A percentile compares a stretch with the other conserved stretches of the same genome.
Evolutionary conservation across 768 basidiomycete genomes (phyloP).

Genomic region (Boletus patriciae): DNA sequence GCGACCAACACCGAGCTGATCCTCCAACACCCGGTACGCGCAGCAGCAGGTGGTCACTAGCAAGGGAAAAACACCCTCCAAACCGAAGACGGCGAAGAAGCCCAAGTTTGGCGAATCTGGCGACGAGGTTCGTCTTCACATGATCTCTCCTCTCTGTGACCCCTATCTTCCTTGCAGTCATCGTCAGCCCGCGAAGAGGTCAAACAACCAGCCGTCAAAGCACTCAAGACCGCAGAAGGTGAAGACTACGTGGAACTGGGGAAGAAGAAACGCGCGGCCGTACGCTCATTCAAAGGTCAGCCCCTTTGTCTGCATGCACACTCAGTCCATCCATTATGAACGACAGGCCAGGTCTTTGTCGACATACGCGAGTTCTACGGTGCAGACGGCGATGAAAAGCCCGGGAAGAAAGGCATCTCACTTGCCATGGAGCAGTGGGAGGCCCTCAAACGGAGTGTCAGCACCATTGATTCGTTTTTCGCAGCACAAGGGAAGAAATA

Average conservation of each 20-base stretch:
- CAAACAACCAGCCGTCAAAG: constrained; percentile 1
- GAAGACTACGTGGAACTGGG: constrained; percentile 64
- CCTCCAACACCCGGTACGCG: not conserved
- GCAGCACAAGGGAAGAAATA: constrained; percentile 27
- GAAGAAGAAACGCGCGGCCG: constrained; percentile 67
- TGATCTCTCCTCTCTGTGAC: not conserved
- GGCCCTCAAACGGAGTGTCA: constrained; percentile 43
- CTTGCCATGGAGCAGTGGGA: constrained; percentile 70
- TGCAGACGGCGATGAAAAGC: constrained; percentile 59
- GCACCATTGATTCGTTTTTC: constrained; percentile 55
- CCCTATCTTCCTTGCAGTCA: constrained; percentile 21
- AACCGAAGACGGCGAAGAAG: constrained; percentile 37
- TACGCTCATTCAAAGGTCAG: constrained; percentile 49
- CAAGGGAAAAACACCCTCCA: constrained; percentile 16
- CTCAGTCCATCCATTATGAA: constrained; percentile 31
- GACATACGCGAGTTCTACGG: constrained; percentile 79
- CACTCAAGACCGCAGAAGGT: constrained; percentile 27
- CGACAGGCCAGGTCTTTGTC: constrained; percentile 49
- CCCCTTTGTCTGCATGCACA: not conserved
- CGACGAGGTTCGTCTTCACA: constrained; percentile 9
- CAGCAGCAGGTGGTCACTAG: not conserved
- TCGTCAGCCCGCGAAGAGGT: constrained; percentile 4
- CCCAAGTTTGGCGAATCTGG: constrained; percentile 25
- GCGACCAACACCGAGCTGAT: not conserved
- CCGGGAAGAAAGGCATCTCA: constrained; percentile 81